phyloP scores from a whole-genome alignment of 352 stramenopile species.

The Phytophthora ohioensis region DNA sequence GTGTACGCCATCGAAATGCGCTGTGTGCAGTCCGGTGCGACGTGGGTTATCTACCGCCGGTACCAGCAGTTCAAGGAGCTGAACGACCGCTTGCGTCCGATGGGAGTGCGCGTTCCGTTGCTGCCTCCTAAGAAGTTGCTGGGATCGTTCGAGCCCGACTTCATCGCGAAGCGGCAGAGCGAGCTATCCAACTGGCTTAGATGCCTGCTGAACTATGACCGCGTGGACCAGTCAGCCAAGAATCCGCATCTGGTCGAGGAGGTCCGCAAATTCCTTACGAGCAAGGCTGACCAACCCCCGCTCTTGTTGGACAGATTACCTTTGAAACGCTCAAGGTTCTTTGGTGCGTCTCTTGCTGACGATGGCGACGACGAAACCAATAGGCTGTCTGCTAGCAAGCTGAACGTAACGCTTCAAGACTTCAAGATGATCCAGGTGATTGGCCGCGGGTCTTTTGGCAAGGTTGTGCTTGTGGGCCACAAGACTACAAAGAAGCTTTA shows the following conservation, averaged over 20 bases:
- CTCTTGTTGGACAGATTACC: slow-evolving; percentile 75
- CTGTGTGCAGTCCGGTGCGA: slow-evolving; percentile 75
- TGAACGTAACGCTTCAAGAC: slow-evolving; percentile 69
- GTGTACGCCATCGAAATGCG: slow-evolving; percentile 85
- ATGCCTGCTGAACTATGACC: slow-evolving; percentile 73
- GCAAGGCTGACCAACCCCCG: slow-evolving; percentile 84
- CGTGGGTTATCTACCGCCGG: slow-evolving; percentile 84
- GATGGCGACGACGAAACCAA: slow-evolving; percentile 56
- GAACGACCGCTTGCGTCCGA: slow-evolving; percentile 65
- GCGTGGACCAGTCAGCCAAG: slow-evolving; percentile 73
- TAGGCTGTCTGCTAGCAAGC: slow-evolving; percentile 36
- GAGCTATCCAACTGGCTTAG: slow-evolving; percentile 79
- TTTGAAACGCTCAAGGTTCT: slow-evolving; percentile 73
- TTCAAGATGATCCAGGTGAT: slow-evolving; percentile 92
- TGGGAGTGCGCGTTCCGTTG: slow-evolving; percentile 78
- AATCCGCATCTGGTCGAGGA: slow-evolving; percentile 84
- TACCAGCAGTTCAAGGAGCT: slow-evolving; percentile 89
- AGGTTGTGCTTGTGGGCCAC: slow-evolving; percentile 89
- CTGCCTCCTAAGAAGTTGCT: slow-evolving; percentile 88
- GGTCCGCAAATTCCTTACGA: slow-evolving; percentile 83
- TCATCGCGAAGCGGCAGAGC: slow-evolving; percentile 76
- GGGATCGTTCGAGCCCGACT: slow-evolving; percentile 84
- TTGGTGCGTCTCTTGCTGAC: slow-evolving; percentile 67
- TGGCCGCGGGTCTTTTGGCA: slow-evolving; percentile 93
- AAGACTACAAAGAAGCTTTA: slow-evolving; percentile 90